Evolutionary conservation across 805 yeast genomes (phyloP).

Genomic region (Saccharomycopsis sp.): DNA sequence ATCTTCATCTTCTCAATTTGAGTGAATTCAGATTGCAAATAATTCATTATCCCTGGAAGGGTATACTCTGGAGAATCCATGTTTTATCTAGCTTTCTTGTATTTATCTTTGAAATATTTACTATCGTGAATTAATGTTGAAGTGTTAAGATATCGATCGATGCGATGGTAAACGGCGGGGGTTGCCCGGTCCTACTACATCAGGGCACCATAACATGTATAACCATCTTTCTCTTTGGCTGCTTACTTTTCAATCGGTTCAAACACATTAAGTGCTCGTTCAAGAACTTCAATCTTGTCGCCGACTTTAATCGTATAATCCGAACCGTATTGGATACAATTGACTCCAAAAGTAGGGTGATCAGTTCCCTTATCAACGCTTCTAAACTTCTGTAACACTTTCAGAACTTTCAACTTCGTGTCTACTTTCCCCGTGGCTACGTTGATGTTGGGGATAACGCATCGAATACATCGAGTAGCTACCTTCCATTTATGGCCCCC

Average conservation of each 20-base stretch:
- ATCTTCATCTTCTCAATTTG: constrained; percentile 53
- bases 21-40: constrained; percentile 56
- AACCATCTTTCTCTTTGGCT: background rate
- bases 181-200: background rate
- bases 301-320: constrained; percentile 37
- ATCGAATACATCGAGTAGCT: constrained; percentile 26
- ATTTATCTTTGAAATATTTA: too few relatives aligned
- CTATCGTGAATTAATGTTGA: too few relatives aligned
- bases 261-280: constrained; percentile 6
- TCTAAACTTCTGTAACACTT: constrained; percentile 26
- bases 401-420: constrained; percentile 25
- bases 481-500: constrained; percentile 24
- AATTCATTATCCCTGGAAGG: constrained; percentile 51
- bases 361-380: constrained; percentile 26
- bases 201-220: too few relatives aligned
- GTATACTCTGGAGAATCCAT: constrained; percentile 21
- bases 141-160: background rate
- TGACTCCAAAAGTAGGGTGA: constrained; percentile 21
- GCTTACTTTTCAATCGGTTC: constrained; percentile 1
- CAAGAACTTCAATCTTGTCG: constrained; percentile 31
- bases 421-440: constrained; percentile 24
- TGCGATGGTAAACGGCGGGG: background rate
- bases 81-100: background rate
- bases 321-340: constrained; percentile 8
- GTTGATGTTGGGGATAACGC: constrained; percentile 29